Base-by-base conservation (phyloP, 805 yeast genomes). In the Teunomyces gatunensis region DNA sequence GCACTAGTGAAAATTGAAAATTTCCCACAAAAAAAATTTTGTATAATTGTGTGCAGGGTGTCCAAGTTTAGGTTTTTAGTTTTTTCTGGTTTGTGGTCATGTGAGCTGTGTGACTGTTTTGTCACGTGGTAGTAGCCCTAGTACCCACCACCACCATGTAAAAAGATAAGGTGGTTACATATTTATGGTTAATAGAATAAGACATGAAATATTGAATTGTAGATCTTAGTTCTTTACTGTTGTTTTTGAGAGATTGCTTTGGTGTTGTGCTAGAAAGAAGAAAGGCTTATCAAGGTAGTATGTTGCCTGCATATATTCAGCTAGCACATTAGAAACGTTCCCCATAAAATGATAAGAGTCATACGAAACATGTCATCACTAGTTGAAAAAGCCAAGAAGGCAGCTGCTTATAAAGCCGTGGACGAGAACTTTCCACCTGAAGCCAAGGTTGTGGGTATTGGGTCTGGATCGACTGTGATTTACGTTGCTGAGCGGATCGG, bases 381-480 rank as follows among this genome's bases (percentile, higher is more conserved):
- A 11, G 65, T 89, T 45, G 97, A 91, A 69, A 71, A 80, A 56
- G 91, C 97, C n/a, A 92, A 92, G 66, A 81, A 88, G 64, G 73
- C 81, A 2, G 96, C 98, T 17, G 98, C 97, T 6, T 89, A 85
- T 73, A 74, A 77, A 47, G 99, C 99, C 1, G 96, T 94, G 29
- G 96, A 92, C 65, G 91, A 88, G 47, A 85, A 90, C 60, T 77
- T 88, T 63, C 85, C 88, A 29, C 65, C 77, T 18, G 56, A 71
- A 33, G 89, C 90, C 54, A 82, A 78, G 57, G 85, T 89, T 12
- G 78, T 94, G 13, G 99, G 99, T 35, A 83, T 94, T 52, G 99
- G 99, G 10, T 89, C 97, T 20, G 99, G 99, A 1, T 86, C 96
- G 18, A 94, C 99, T 0, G 99, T 94, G 3, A 87, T 94, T n/a